Conservation (phyloP, 345 rosid genomes). For the Arabidopsis suecica region DNA sequence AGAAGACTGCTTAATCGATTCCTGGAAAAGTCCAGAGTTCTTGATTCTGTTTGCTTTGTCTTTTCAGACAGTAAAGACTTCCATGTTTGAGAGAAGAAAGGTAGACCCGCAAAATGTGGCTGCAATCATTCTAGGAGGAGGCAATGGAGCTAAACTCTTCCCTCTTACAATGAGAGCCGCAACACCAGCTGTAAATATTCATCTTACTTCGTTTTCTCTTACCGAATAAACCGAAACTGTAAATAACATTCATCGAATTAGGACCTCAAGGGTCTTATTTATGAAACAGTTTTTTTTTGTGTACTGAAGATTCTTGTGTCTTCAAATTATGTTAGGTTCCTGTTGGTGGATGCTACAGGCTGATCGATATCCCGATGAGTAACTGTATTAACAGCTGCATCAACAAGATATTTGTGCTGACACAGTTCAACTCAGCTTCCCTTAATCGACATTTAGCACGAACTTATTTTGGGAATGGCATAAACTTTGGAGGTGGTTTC, state of each 20-base stretch:
- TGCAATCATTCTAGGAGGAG: conserved; percentile 86
- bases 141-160: conserved; percentile 82
- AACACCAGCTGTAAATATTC: conserved; percentile 76
- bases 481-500: conserved; percentile 75
- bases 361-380: conserved; percentile 90
- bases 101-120: conserved; percentile 81
- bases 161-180: conserved; percentile 79
- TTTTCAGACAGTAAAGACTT: conserved; percentile 57
- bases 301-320: conserved; percentile 10
- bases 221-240: not conserved
- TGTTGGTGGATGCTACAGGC: conserved; percentile 81
- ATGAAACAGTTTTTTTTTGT: not conserved
- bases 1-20: not conserved
- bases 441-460: conserved; percentile 79
- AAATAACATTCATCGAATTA: not conserved
- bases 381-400: conserved; percentile 89
- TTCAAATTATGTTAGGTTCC: conserved; percentile 61
- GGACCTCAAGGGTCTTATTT: conserved; percentile 3
- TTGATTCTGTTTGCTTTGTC: conserved; percentile 22
- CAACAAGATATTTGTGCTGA: conserved; percentile 85
- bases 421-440: conserved; percentile 89
- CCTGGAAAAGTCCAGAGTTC: conserved; percentile 2
- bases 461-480: conserved; percentile 74
- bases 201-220: not conserved
- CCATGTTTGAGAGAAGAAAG: conserved; percentile 55